phyloP scores from a whole-genome alignment of 352 stramenopile genomes.

The Pseudoperonospora humuli region DNA sequence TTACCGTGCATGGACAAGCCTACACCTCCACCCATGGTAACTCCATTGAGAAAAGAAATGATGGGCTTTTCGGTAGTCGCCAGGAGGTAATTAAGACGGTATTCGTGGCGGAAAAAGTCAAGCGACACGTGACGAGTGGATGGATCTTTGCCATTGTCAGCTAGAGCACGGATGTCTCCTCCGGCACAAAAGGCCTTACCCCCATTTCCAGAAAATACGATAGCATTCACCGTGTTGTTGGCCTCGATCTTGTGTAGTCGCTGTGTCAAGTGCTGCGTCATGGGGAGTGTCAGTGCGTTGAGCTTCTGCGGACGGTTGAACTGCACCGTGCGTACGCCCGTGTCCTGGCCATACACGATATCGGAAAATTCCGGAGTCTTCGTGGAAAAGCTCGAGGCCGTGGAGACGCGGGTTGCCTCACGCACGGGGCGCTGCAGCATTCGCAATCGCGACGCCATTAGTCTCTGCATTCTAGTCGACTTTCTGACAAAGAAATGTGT shows the following conservation, averaged over 20 bases:
- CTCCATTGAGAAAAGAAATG: conserved; percentile 95
- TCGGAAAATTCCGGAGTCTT: conserved; percentile 49
- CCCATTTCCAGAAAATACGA: conserved; percentile 77
- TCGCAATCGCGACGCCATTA: conserved; percentile 43
- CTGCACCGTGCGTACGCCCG: conserved; percentile 69
- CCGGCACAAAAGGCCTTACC: conserved; percentile 92
- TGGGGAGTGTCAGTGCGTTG: conserved; percentile 88
- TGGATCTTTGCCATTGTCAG: conserved; percentile 68
- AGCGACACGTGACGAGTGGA: conserved; percentile 59
- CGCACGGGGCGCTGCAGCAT: conserved; percentile 53
- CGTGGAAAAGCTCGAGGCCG: conserved; percentile 22
- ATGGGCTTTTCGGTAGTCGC: conserved; percentile 78
- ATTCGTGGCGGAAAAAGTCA: conserved; percentile 95
- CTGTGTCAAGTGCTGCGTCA: conserved; percentile 87
- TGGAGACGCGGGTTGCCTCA: not conserved
- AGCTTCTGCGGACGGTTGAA: conserved; percentile 90
- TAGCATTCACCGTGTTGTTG: conserved; percentile 71
- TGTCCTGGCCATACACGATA: conserved; percentile 74
- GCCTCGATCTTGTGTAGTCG: conserved; percentile 74
- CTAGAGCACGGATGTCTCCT: conserved; percentile 90
- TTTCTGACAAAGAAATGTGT: conserved; percentile 9
- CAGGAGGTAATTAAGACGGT: conserved; percentile 90
- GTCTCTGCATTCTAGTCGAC: conserved; percentile 34
- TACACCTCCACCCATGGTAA: conserved; percentile 98
- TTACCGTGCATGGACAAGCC: conserved; percentile 95